Evolutionary conservation across 1,284 basidiomycete genomes (phyloP).

Genomic region (Fomes fomentarius): DNA sequence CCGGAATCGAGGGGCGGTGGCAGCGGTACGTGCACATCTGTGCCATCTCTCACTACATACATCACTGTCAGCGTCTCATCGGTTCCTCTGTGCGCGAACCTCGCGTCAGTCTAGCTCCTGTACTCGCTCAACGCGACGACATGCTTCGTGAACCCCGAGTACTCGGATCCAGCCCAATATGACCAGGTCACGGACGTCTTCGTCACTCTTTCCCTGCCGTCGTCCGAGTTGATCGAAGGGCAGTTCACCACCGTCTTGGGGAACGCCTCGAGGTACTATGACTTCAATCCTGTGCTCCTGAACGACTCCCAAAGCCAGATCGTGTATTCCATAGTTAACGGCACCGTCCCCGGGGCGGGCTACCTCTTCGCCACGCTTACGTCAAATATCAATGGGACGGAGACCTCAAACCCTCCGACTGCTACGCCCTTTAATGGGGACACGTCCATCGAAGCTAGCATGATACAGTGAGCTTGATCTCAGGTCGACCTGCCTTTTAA

Average conservation of each 20-base stretch:
- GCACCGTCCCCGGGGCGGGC: slow-evolving; percentile 46
- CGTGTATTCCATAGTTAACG: slow-evolving; percentile 8
- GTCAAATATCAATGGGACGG: no score
- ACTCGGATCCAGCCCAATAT: neutral
- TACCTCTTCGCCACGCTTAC: slow-evolving; percentile 71
- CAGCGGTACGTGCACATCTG: slow-evolving; percentile 66
- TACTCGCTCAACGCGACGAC: neutral
- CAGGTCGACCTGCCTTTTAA: no score
- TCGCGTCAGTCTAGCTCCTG: neutral
- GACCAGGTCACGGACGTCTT: neutral
- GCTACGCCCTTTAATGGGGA: no score
- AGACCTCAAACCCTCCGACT: slow-evolving; percentile 59
- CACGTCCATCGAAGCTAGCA: no score
- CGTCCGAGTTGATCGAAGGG: neutral
- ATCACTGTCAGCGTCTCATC: neutral
- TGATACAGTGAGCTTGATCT: no score
- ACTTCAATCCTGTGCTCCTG: neutral
- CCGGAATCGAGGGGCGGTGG: slow-evolving; percentile 71
- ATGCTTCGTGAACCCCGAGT: neutral
- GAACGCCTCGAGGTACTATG: neutral
- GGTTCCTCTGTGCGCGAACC: neutral
- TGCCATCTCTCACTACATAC: neutral
- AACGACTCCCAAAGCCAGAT: neutral
- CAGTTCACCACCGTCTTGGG: neutral
- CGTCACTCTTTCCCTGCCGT: neutral